These are phyloP conservation scores for Suillus subalutaceus DNA, from an alignment of 768 basidiomycete genomes.

Conservation along the genomic window DNA sequence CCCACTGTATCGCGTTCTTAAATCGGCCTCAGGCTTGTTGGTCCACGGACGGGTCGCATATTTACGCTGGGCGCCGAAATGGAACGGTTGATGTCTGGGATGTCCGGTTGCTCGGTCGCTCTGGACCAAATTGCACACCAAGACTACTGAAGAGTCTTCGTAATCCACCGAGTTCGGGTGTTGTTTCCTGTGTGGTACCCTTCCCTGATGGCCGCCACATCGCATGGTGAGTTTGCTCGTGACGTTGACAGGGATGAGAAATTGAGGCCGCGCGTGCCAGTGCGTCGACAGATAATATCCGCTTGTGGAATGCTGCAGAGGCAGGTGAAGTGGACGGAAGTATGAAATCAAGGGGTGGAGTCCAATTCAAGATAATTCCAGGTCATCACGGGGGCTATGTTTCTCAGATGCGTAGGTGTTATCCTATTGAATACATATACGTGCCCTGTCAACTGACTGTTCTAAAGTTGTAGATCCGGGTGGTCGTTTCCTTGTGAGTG, in stretches of 20 bases:
- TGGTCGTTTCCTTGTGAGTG: conserved; percentile 83
- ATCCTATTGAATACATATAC: conserved; percentile 15
- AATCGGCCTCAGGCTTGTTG: conserved; percentile 76
- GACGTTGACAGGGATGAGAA: conserved; percentile 20
- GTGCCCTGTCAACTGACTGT: conserved; percentile 27
- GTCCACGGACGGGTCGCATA: conserved; percentile 85
- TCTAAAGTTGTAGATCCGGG: conserved; percentile 81
- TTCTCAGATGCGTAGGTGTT: conserved; percentile 84
- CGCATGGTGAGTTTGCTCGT: conserved; percentile 66
- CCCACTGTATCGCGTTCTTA: conserved; percentile 8
- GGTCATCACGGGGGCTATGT: conserved; percentile 96
- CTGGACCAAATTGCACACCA: conserved; percentile 66
- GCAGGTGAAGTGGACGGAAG: conserved; percentile 66
- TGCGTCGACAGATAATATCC: conserved; percentile 90
- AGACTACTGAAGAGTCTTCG: conserved; percentile 79
- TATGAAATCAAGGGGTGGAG: conserved; percentile 65
- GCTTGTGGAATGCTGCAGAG: conserved; percentile 90
- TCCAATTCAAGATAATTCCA: conserved; percentile 92
- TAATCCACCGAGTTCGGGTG: conserved; percentile 87
- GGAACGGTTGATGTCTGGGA: conserved; percentile 95
- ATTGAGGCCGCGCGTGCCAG: conserved; percentile 41
- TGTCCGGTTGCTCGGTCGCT: conserved; percentile 74
- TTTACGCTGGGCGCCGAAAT: conserved; percentile 90
- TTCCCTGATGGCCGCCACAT: conserved; percentile 93
- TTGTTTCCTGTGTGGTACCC: conserved; percentile 88